Evolutionary conservation across 805 yeast species (phyloP).

Genomic region (Gaillardinia entomophila): DNA sequence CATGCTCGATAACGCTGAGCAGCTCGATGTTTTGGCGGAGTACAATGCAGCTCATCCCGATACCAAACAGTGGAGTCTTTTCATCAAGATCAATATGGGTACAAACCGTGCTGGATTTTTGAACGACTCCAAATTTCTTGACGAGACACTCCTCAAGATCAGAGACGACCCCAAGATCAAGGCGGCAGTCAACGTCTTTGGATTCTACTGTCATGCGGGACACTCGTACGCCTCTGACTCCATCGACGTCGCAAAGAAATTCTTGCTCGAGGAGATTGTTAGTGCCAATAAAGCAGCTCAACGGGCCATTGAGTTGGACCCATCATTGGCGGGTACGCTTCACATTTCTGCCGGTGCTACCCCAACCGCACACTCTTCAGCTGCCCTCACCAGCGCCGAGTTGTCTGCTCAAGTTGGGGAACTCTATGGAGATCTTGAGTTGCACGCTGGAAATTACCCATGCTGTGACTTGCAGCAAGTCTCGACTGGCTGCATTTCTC

Average conservation of each 20-base stretch:
- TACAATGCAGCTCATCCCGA: constrained; percentile 21
- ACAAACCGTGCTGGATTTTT: constrained; percentile 61
- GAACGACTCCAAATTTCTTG: constrained; percentile 28
- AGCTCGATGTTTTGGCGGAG: constrained; percentile 42
- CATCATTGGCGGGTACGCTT: constrained; percentile 24
- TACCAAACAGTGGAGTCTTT: constrained; percentile 51
- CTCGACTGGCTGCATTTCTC: constrained; percentile 49
- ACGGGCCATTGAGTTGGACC: constrained; percentile 28
- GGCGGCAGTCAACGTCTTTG: constrained; percentile 43
- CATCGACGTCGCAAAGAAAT: constrained; percentile 40
- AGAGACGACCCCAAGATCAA: constrained; percentile 16
- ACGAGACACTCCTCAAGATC: constrained; percentile 24
- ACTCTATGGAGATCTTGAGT: constrained; percentile 43
- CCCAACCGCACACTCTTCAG: constrained; percentile 66
- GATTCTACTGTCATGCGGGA: constrained; percentile 79
- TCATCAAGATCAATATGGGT: constrained; percentile 68
- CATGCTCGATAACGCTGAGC: constrained; percentile 58
- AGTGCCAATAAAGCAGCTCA: constrained; percentile 52
- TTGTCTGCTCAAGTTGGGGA: constrained; percentile 11
- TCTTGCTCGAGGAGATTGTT: constrained; percentile 50
- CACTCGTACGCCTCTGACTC: constrained; percentile 55
- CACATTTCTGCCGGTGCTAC: constrained; percentile 75
- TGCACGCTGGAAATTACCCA: constrained; percentile 80
- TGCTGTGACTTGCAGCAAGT: constrained; percentile 72
- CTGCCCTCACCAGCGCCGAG: constrained; percentile 16